Percentiles rank a stretch among this genome's conserved stretches.
These are phyloP conservation scores for Cryptococcus jaspeensis DNA, from an alignment of 1,284 basidiomycete genomes.

Conservation along the genomic window DNA sequence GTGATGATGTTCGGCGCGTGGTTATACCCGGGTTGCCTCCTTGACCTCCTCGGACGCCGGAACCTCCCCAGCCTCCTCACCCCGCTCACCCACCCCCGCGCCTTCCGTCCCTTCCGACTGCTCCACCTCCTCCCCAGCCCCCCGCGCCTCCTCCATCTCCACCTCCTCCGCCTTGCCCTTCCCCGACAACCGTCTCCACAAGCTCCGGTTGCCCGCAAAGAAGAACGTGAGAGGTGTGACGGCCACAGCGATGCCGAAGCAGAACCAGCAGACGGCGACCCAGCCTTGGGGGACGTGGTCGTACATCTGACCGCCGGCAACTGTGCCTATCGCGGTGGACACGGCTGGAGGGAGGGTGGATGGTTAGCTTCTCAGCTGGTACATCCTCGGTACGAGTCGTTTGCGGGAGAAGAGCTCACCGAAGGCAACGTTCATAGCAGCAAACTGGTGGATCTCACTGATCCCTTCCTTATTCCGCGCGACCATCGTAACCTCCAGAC, in stretches of 20 bases:
- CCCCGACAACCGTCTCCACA: conserved; percentile 8
- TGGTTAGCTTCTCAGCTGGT: not conserved
- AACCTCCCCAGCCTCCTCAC: too few species aligned
- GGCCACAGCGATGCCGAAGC: conserved; percentile 10
- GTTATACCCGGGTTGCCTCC: too few species aligned
- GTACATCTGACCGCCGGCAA: conserved; percentile 46
- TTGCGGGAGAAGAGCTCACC: conserved; percentile 16
- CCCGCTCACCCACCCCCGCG: too few species aligned
- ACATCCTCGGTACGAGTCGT: not conserved
- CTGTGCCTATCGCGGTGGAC: conserved; percentile 35
- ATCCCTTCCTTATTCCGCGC: conserved; percentile 34
- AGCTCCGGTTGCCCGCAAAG: conserved; percentile 14
- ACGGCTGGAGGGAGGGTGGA: conserved; percentile 18
- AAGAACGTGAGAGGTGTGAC: conserved; percentile 14
- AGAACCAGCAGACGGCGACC: conserved; percentile 37
- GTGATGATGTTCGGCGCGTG: too few species aligned
- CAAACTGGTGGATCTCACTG: conserved; percentile 40
- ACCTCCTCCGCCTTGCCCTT: not conserved
- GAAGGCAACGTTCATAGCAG: conserved; percentile 45
- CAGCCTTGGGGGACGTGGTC: conserved; percentile 39
- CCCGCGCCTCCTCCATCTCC: not conserved
- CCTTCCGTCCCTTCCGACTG: too few species aligned
- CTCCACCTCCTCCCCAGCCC: not conserved
- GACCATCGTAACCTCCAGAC: conserved; percentile 31
- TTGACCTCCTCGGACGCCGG: too few species aligned